Percentiles rank a stretch among this genome's conserved stretches.
phyloP scores from a whole-genome alignment of 371 early-diverging fungal genomes.

The Paraphysoderma sedebokerense region DNA sequence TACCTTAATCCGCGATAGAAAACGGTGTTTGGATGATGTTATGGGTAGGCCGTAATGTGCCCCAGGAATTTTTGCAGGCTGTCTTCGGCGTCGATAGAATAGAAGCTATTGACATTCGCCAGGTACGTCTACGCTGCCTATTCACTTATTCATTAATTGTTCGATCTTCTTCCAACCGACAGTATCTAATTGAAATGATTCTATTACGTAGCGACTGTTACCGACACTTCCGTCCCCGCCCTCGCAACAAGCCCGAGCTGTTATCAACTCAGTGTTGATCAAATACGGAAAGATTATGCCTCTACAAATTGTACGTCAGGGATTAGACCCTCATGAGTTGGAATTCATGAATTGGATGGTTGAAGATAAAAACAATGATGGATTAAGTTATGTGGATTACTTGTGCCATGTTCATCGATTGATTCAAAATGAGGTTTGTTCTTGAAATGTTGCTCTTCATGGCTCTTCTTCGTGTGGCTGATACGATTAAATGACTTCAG shows the following conservation, averaged over 20 bases:
- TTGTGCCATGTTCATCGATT: constrained; percentile 72
- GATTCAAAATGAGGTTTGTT: constrained; percentile 49
- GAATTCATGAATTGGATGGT: constrained; percentile 41
- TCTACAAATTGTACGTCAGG: constrained; percentile 38
- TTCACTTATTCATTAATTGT: too few relatives aligned
- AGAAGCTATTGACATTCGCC: constrained; percentile 48
- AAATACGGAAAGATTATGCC: constrained; percentile 11
- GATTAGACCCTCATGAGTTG: constrained; percentile 38
- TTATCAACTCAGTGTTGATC: constrained; percentile 20
- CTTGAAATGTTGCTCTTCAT: neutral
- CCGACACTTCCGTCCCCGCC: constrained; percentile 35
- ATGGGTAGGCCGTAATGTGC: constrained; percentile 69
- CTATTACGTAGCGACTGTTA: constrained; percentile 20
- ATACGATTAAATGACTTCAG: too few relatives aligned
- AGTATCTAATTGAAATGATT: too few relatives aligned
- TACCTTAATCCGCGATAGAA: constrained; percentile 21
- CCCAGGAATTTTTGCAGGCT: constrained; percentile 35
- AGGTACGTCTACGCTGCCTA: constrained; percentile 23
- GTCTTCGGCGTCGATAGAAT: constrained; percentile 61
- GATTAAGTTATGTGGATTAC: constrained; percentile 83
- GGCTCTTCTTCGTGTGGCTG: too few relatives aligned
- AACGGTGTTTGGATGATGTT: constrained; percentile 58
- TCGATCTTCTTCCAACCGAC: too few relatives aligned
- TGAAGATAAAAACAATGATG: constrained; percentile 68
- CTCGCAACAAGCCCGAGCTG: constrained; percentile 36